Percentiles rank a stretch among this genome's conserved stretches.
These are phyloP conservation scores for Xylaria intraflava DNA, from an alignment of 495 filamentous ascomycete species.

Conservation along the genomic window DNA sequence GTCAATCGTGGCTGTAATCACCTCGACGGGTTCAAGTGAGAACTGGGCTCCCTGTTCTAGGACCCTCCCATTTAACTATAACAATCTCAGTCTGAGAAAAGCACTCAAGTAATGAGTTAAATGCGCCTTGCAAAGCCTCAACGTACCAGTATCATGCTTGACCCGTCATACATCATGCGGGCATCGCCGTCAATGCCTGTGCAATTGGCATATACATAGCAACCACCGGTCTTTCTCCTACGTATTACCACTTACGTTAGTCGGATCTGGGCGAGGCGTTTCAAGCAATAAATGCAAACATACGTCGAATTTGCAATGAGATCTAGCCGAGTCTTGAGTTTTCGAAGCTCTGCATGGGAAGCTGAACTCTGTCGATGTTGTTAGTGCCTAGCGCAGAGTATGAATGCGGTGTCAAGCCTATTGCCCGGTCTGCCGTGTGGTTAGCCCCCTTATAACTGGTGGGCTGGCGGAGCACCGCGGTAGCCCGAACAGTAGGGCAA, in stretches of 20 bases:
- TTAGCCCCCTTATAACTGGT: too few species aligned
- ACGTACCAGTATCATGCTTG: conserved; percentile 57
- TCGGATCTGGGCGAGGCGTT: too few species aligned
- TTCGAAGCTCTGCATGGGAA: conserved; percentile 44
- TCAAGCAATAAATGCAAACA: conserved; percentile 3
- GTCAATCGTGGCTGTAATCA: conserved; percentile 69
- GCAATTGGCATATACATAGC: conserved; percentile 5
- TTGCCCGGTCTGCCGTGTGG: too few species aligned
- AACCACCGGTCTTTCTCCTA: conserved; percentile 3
- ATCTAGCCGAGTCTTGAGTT: conserved; percentile 57
- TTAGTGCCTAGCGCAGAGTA: too few species aligned
- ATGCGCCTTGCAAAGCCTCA: background rate
- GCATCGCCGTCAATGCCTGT: conserved; percentile 3
- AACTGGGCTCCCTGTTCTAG: conserved; percentile 67
- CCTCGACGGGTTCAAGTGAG: conserved; percentile 67
- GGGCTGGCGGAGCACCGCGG: too few species aligned
- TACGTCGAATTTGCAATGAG: conserved; percentile 60
- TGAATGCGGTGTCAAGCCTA: too few species aligned
- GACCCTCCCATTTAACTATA: conserved; percentile 52
- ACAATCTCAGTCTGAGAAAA: background rate
- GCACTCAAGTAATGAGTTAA: background rate
- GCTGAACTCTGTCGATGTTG: background rate
- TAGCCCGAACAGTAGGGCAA: too few species aligned
- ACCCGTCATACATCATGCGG: conserved; percentile 46
- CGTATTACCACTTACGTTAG: background rate